A percentile compares a stretch with the other conserved stretches of the same genome.
phyloP scores from a whole-genome alignment of 371 early-diverging fungal species.

The Rhizopus microsporus region DNA sequence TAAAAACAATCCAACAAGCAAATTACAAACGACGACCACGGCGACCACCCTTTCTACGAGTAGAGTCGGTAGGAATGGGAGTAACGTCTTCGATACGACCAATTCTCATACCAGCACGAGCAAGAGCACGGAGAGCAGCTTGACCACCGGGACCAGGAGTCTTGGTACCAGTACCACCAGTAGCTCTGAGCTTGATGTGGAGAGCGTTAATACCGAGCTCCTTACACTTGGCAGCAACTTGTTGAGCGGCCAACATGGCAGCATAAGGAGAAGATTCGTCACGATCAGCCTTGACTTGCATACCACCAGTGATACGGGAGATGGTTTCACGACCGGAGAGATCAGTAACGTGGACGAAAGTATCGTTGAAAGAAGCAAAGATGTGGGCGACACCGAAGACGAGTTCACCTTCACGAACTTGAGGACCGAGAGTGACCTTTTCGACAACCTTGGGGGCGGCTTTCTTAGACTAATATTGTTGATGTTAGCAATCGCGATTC shows the following conservation, averaged over 20 bases:
- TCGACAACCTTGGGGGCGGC: conserved; percentile 69
- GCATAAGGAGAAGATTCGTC: conserved; percentile 99
- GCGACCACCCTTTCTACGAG: conserved; percentile 99
- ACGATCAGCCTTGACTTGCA: conserved; percentile 99
- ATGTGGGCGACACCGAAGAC: conserved; percentile 99
- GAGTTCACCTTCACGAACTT: conserved; percentile 97
- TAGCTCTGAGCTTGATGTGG: conserved; percentile 99
- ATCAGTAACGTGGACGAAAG: conserved; percentile 99
- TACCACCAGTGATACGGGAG: conserved; percentile 99
- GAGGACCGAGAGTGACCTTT: conserved; percentile 96
- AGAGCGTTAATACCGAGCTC: conserved; percentile 99
- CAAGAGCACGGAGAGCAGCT: conserved; percentile 99
- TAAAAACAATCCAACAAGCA: conserved; percentile 17
- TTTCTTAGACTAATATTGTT: conserved; percentile 63
- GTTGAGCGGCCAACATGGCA: conserved; percentile 99
- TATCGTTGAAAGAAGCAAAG: conserved; percentile 99
- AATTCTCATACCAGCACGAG: conserved; percentile 98
- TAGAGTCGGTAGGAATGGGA: conserved; percentile 99
- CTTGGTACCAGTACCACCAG: conserved; percentile 99
- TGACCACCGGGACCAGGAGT: conserved; percentile 99
- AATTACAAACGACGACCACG: conserved; percentile 99
- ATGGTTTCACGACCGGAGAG: conserved; percentile 99
- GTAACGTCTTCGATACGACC: conserved; percentile 99
- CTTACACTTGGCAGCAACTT: conserved; percentile 98
- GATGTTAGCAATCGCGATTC: conserved; percentile 1